A percentile compares a stretch with the other conserved stretches of the same genome.
These are phyloP conservation scores for Saturnispora diversa DNA, from an alignment of 805 yeast species.

Conservation along the genomic window DNA sequence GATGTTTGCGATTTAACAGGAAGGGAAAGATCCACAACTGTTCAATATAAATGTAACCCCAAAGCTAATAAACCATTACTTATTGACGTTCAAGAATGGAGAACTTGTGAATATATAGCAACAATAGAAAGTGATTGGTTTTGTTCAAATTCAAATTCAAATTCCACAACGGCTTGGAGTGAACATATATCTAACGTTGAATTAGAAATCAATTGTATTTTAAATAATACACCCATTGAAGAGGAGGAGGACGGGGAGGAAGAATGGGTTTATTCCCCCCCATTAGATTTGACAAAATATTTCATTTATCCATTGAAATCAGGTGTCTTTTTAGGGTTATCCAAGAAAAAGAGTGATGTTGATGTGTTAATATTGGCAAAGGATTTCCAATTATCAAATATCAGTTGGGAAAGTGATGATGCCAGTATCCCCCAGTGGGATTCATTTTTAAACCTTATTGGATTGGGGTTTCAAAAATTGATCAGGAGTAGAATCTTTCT, in stretches of 20 bases:
- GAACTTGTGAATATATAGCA: slow-evolving; percentile 27
- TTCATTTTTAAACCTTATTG: slow-evolving; percentile 8
- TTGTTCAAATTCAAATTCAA: slow-evolving; percentile 7
- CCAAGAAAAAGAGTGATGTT: not conserved
- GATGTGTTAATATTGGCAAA: slow-evolving; percentile 6
- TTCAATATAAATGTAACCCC: slow-evolving; percentile 25
- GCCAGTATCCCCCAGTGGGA: not conserved
- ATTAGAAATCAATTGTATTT: not conserved
- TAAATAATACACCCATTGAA: slow-evolving; percentile 2
- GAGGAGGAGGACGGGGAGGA: too few relatives aligned
- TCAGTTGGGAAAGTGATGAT: slow-evolving; percentile 1
- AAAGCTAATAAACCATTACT: slow-evolving; percentile 16
- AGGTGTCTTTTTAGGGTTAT: slow-evolving; percentile 10
- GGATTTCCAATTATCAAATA: slow-evolving; percentile 3
- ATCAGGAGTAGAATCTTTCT: slow-evolving; percentile 1
- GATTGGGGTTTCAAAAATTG: slow-evolving; percentile 8
- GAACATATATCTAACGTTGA: slow-evolving; percentile 6
- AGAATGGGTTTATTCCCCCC: not conserved
- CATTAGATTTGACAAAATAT: slow-evolving; percentile 2
- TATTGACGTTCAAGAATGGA: slow-evolving; percentile 23
- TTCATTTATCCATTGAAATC: slow-evolving; percentile 6
- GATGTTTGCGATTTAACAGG: slow-evolving; percentile 30
- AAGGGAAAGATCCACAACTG: slow-evolving; percentile 21
- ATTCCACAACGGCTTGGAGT: slow-evolving; percentile 1
- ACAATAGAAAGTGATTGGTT: slow-evolving; percentile 15